Conservation (phyloP, 2,329 filamentous ascomycete species). For the Allantophomopsis lycopodina region DNA sequence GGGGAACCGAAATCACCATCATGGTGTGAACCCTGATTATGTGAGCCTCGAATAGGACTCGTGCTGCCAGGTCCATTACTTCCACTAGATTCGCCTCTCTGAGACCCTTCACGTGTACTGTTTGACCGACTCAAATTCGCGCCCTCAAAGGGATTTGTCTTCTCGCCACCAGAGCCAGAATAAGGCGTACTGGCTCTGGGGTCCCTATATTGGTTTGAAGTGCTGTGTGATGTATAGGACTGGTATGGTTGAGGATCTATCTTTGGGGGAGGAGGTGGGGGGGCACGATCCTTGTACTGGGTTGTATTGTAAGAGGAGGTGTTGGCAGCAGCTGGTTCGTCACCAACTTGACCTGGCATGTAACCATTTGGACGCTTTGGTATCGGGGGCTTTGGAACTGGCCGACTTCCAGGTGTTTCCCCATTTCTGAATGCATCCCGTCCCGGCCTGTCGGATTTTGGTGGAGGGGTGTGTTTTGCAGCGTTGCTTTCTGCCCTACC, state of each 20-base stretch:
- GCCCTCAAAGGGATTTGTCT: conserved; percentile 39
- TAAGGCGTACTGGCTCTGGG: conserved; percentile 42
- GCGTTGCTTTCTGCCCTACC: conserved; percentile 11
- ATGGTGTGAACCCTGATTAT: conserved; percentile 9
- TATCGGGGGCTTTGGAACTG: background rate
- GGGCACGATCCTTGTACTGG: background rate
- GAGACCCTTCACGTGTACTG: conserved; percentile 11
- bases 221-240: too few relatives aligned
- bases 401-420: conserved; percentile 1
- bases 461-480: conserved; percentile 5
- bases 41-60: conserved; percentile 6
- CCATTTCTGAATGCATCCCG: conserved; percentile 10
- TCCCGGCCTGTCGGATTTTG: conserved; percentile 7
- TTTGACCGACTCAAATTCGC: conserved; percentile 16
- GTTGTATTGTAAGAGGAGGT: conserved; percentile 11
- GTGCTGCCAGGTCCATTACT: conserved; percentile 3
- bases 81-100: background rate
- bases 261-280: conserved; percentile 9
- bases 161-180: conserved; percentile 40
- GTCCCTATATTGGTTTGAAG: conserved; percentile 32
- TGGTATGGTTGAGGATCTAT: conserved; percentile 6
- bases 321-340: conserved; percentile 16
- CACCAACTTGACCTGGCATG: conserved; percentile 16
- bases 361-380: conserved; percentile 13
- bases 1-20: conserved; percentile 11